Evolutionary conservation across 257 asterid genomes (phyloP), one percentile per base, ranked within the genome.

Genomic region (Salvia hispanica): DNA sequence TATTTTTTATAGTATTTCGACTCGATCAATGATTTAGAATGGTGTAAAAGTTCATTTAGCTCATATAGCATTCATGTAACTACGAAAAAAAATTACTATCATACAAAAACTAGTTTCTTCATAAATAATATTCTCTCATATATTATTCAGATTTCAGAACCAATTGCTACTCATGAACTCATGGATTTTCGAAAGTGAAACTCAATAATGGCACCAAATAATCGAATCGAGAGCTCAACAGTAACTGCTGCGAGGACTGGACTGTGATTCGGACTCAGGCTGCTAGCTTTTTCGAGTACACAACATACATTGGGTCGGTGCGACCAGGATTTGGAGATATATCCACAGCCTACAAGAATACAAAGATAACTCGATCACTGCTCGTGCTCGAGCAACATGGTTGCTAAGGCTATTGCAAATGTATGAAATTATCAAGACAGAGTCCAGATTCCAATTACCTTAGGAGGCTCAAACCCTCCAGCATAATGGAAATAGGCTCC

Each of bases 401-500:
- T 28, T n/a, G 62, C 31, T 21, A 13, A 12, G 13, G 40, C 10
- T 6, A 43, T 48, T 34, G 46, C 15, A 63, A 65, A 33, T 64
- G 62, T 42, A 11, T 31, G 34, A 59, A 69, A 46, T n/a, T 40
- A n/a, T 50, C 14, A 28, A 48, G 14, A 45, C 34, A 60, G 66
- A 47, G 33, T 13, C 9, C 9, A 52, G 14, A 55, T 39, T 51
- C 14, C 51, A 71, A 60, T 70, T 81, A 90, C 99, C 99, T 91
- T 83, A 39, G 99, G 99, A 60, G 96, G 90, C 79, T 94, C 96
- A 66, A 85, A 91, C 16, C 99, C 96, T 68, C 97, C 95, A 67
- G 96, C 96, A 70, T 91, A 94, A 75, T 94, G 99, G 75, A 94
- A 94, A 77, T 91, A 94, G 25, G 97, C 81, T 72, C 97, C 96